Percentiles rank a stretch among this genome's conserved stretches.
Conservation (phyloP, 2,329 filamentous ascomycete species). For the Bertia moriformis region DNA sequence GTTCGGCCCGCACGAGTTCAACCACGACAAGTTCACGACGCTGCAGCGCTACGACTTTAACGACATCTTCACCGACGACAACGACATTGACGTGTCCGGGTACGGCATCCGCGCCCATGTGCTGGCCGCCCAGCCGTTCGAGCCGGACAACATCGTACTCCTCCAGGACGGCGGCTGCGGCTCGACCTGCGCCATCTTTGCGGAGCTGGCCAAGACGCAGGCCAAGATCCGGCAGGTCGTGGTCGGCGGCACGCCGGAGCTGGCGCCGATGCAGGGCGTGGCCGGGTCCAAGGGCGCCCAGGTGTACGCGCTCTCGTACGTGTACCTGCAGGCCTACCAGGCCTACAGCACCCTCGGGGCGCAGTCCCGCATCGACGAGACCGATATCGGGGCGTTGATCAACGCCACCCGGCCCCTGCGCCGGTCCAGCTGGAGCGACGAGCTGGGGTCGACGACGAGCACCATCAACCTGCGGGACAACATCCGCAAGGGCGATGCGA, state of each 20-base stretch:
- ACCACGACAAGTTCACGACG: conserved; percentile 37
- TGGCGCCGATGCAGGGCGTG: conserved; percentile 34
- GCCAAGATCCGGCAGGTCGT: conserved; percentile 36
- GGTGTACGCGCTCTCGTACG: too few species aligned
- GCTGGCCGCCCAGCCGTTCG: conserved; percentile 35
- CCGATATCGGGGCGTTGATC: too few species aligned
- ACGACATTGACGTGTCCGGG: conserved; percentile 30
- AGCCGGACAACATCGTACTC: conserved; percentile 39
- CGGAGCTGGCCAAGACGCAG: conserved; percentile 34
- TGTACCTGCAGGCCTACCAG: not conserved
- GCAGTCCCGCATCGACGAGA: too few species aligned
- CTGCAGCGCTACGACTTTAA: conserved; percentile 34
- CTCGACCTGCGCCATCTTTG: conserved; percentile 41
- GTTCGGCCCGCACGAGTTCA: conserved; percentile 17
- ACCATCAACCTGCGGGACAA: too few species aligned
- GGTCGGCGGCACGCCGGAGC: conserved; percentile 30
- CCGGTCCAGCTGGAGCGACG: too few species aligned
- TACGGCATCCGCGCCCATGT: conserved; percentile 30
- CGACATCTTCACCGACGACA: conserved; percentile 22
- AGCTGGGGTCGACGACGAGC: too few species aligned
- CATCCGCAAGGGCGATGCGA: too few species aligned
- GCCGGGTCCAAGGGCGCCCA: conserved; percentile 36
- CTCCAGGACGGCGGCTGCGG: conserved; percentile 45
- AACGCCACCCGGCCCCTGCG: too few species aligned
- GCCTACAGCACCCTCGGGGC: too few species aligned